Percentiles rank a stretch among this genome's conserved stretches.
phyloP scores from a whole-genome alignment of 1,284 basidiomycete genomes.

The Papiliotrema terrestris region DNA sequence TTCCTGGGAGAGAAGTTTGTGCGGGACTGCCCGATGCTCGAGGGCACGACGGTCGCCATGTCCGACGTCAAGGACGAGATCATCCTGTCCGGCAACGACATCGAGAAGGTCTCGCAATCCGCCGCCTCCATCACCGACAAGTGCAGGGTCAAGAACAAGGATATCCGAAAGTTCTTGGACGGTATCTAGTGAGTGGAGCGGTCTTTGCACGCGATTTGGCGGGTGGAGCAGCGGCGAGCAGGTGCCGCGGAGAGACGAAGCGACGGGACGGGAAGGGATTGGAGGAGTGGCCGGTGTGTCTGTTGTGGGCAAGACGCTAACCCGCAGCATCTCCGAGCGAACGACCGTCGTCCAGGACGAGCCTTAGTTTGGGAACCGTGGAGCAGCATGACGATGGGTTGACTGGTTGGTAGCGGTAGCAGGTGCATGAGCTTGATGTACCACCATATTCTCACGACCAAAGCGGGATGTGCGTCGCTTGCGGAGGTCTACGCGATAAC shows the following conservation, averaged over 20 bases:
- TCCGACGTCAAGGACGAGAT: constrained; percentile 96
- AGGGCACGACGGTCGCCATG: constrained; percentile 81
- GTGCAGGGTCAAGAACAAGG: constrained; percentile 95
- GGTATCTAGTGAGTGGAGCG: constrained; percentile 59
- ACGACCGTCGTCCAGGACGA: constrained; percentile 34
- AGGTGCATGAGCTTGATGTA: constrained; percentile 3
- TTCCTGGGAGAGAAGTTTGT: constrained; percentile 78
- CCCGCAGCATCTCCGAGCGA: constrained; percentile 62
- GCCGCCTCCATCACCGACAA: constrained; percentile 93
- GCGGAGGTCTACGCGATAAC: too few species aligned
- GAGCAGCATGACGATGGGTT: neutral
- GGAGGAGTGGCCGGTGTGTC: neutral
- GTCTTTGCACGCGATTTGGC: neutral
- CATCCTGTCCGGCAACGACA: constrained; percentile 87
- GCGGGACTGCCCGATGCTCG: constrained; percentile 87
- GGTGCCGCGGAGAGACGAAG: too few species aligned
- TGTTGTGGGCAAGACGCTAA: constrained; percentile 36
- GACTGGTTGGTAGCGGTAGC: neutral
- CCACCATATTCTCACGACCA: constrained; percentile 5
- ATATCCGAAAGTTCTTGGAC: constrained; percentile 75
- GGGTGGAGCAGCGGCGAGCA: neutral
- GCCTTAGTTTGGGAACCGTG: too few species aligned
- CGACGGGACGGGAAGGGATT: neutral
- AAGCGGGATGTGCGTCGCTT: too few species aligned
- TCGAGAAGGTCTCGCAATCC: constrained; percentile 93